Percentiles rank a stretch among this genome's conserved stretches.
These are phyloP conservation scores for Pseudopyricularia javanii DNA, from an alignment of 2,329 filamentous ascomycete species.

Conservation along the genomic window DNA sequence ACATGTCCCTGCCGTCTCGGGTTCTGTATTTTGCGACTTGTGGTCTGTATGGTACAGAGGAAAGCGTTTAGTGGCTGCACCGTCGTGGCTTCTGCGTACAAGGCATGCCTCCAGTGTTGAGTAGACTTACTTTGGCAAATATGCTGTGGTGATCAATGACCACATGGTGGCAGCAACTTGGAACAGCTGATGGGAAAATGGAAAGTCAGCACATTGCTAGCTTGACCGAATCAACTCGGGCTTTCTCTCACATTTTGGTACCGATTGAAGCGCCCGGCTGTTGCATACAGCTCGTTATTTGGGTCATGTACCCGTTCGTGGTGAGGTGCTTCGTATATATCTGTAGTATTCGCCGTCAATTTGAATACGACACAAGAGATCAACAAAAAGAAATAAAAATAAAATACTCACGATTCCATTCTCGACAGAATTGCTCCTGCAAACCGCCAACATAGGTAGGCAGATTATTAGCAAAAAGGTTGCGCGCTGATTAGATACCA, in stretches of 20 bases:
- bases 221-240: too few species aligned
- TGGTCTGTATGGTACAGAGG: not conserved
- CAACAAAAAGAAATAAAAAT: not conserved
- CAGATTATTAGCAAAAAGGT: not conserved
- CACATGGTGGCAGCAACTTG: not conserved
- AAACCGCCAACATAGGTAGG: not conserved
- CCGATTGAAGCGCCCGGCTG: not conserved
- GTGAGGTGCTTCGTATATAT: not conserved
- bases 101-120: not conserved
- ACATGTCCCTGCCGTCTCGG: not conserved
- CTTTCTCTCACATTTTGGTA: not conserved
- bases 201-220: not conserved
- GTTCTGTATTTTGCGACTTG: not conserved
- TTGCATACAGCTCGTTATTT: not conserved
- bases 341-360: not conserved
- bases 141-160: not conserved
- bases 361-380: not conserved
- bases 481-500: too few species aligned
- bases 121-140: not conserved
- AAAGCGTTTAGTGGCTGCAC: not conserved
- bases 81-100: not conserved
- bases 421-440: not conserved
- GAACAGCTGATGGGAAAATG: not conserved
- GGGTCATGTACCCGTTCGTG: not conserved
- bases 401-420: not conserved